Base-by-base conservation (phyloP, 345 rosid genomes). In the Eucalyptus globulus region DNA sequence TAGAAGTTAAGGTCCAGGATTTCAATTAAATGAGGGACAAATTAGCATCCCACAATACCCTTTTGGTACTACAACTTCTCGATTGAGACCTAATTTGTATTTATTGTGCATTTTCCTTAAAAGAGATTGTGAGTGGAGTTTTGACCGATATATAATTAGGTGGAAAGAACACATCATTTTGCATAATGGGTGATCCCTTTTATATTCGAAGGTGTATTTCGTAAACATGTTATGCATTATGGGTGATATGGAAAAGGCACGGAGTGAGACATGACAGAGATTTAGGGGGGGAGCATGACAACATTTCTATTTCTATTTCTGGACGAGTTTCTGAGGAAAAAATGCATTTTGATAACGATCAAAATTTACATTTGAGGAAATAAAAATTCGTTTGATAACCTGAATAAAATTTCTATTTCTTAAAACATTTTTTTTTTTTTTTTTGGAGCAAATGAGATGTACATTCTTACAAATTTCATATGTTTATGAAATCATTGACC, bases 101-200 rank as follows among this genome's bases (percentile, higher is more conserved):
- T 56, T 24, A 58, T 24, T 3, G 13, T 58, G 29, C 14, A 58
- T 53, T 24, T 58, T 58, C 65, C 62, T 24, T 5, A 24, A 58
- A 58, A 58, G 29, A 58, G 65, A 22, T 58, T 58, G 65, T 3
- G 5, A 58, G 62, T 10, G 29, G 6, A 56, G 62, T 56, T 56
- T 24, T 56, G 29, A 26, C 6, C 3, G 0, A 0, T 56, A 56
- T 3, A 8, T 1, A 58, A 4, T 58, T 14, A 26, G 12, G 3
- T 9, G n/a, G 6, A 58, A 58, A 58, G 65, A 58, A 11, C n/a
- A 26, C n/a, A 11, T 26, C 65, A 58, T 26, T 26, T 58, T 58
- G n/a, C n/a, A 11, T 26, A 26, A 26, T 0, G 1, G 4, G n/a
- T 26, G 14, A 26, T 58, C n/a, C 65, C 65, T 24, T 24, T 58